Evolutionary conservation across 2,329 filamentous ascomycete species (phyloP), one percentile per base, ranked within the genome.

Genomic region (Diaporthe sp.): DNA sequence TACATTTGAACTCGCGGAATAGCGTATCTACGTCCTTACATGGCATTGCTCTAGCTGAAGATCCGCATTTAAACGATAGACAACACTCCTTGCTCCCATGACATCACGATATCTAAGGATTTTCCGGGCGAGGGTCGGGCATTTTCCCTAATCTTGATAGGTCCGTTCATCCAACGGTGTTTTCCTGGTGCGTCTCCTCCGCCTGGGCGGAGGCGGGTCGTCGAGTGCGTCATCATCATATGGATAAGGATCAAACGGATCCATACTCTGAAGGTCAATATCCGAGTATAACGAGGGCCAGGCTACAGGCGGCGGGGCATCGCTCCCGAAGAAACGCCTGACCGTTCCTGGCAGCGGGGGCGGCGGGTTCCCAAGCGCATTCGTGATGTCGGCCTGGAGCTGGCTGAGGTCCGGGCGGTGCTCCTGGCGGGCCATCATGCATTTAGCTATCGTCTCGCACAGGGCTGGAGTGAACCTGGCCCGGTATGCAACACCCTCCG

Each of bases 341-440:
- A 67, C 45, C 30, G 1, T 13, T 6, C 4, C 7, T 2, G 30
- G 19, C 12, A 52, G 61, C 45, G 3, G 45, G 19, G 45, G 5
- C 30, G 12, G 61, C 61, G 30, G 45, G 45, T 35, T 17, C 6
- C 42, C 30, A 1, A 67, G 3, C 19, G 42, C 61, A 22, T 15
- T n/a, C 3, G 61, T 38, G 45, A 67, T 35, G 19, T 13, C 22
- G 45, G 12, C 4, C 42, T 67, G 61, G 28, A 67, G 61, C 61
- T 38, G 13, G 28, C 19, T 17, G 10, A 67, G 61, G 28, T 67
- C 30, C 28, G 61, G 61, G 30, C 61, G 61, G 61, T 67, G 61
- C 45, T 67, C 45, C 42, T 67, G 61, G n/a, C n/a, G 47, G 30
- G 30, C 30, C 61, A 67, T 67, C 19, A 67, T 45, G 61, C 61